Conservation (phyloP, 352 stramenopile species). For the Achlya hypogyna region DNA sequence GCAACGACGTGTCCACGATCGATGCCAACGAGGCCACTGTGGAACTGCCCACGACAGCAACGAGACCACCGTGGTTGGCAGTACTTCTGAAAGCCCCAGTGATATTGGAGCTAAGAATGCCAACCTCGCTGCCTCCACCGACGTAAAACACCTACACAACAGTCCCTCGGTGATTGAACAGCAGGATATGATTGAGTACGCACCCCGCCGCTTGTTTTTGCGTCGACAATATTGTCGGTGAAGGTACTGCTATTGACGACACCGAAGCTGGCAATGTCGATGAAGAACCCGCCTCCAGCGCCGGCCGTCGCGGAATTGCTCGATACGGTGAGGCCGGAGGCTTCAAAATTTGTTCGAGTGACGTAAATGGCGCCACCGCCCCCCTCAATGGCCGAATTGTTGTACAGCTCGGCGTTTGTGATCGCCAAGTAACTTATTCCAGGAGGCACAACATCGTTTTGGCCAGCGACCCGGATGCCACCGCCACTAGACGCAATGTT, state of each 20-base stretch:
- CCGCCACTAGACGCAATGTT: not conserved
- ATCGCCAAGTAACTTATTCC: not conserved
- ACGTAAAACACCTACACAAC: slow-evolving; percentile 1
- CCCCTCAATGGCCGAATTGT: not conserved
- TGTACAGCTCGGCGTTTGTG: not conserved
- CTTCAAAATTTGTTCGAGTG: too few species aligned
- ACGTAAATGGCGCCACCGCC: not conserved
- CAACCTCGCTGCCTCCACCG: slow-evolving; percentile 22
- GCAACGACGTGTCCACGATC: not conserved
- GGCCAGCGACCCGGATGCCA: not conserved
- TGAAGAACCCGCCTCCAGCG: too few species aligned
- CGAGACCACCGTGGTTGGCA: not conserved
- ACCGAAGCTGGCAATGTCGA: not conserved
- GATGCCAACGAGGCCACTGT: not conserved
- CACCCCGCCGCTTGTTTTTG: not conserved
- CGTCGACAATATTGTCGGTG: not conserved
- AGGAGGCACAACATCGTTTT: not conserved
- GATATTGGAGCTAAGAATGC: slow-evolving; percentile 32
- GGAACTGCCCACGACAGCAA: not conserved
- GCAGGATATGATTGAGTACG: not conserved
- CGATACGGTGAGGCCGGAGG: too few species aligned
- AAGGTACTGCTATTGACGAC: not conserved
- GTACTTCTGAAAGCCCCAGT: not conserved
- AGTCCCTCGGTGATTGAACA: not conserved
- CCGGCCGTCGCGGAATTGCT: too few species aligned